phyloP scores from a whole-genome alignment of 768 basidiomycete species.

The Brasilioporus rufonigricans region DNA sequence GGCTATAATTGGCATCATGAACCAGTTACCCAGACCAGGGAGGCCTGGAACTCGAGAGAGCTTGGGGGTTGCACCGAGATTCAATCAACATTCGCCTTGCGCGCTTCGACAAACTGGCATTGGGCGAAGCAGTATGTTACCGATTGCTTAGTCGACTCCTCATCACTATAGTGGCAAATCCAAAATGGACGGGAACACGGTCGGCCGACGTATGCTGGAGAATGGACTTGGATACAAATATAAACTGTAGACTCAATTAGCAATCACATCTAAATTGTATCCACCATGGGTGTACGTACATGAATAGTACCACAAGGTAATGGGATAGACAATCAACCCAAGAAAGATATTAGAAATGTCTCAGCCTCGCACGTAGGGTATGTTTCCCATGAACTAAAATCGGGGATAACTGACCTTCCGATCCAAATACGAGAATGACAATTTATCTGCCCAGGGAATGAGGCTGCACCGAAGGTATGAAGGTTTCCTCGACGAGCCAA shows the following conservation, averaged over 20 bases:
- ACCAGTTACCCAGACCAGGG: neutral
- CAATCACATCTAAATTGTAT: neutral
- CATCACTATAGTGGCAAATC: neutral
- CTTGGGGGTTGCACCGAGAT: neutral
- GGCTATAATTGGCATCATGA: neutral
- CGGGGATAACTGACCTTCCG: neutral
- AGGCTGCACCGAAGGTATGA: constrained; percentile 24
- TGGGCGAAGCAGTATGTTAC: neutral
- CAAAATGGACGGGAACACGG: neutral
- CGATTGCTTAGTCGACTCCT: neutral
- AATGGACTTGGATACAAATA: no score
- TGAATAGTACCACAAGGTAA: neutral
- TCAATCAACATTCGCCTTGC: neutral
- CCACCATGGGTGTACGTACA: constrained; percentile 7
- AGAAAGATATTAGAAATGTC: neutral
- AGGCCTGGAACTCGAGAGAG: neutral
- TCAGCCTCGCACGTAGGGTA: constrained; percentile 6
- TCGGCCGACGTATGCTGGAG: neutral
- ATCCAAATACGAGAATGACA: constrained; percentile 10
- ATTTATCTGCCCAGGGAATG: constrained; percentile 34
- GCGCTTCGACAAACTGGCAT: neutral
- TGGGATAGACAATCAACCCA: neutral
- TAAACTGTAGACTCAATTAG: neutral
- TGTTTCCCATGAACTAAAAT: neutral
- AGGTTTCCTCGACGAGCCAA: constrained; percentile 24